Conservation (phyloP, 1,284 basidiomycete genomes). For the Leccinum pachyderme region DNA sequence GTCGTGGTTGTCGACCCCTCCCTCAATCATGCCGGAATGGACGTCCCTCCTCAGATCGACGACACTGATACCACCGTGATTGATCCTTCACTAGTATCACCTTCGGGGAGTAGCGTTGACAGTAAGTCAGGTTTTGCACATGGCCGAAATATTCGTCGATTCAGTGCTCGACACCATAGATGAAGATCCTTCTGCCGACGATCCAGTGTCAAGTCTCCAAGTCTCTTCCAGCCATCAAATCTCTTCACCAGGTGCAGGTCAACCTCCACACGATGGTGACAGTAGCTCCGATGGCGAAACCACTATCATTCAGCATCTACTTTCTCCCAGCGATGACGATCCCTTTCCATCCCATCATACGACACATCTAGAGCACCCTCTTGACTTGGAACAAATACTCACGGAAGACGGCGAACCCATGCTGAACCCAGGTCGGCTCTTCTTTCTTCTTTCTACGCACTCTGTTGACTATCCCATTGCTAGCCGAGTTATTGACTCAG, state of each 20-base stretch:
- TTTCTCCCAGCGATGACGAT: conserved; percentile 21
- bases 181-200: conserved; percentile 16
- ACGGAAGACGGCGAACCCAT: conserved; percentile 64
- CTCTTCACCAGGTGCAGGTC: conserved; percentile 12
- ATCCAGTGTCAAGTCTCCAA: conserved; percentile 4
- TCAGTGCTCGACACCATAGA: conserved; percentile 26
- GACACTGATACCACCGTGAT: conserved; percentile 33
- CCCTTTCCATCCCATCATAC: conserved; percentile 23
- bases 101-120: conserved; percentile 14
- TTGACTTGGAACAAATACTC: conserved; percentile 50
- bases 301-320: conserved; percentile 15
- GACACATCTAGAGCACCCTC: conserved; percentile 26
- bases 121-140: conserved; percentile 18
- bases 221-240: conserved; percentile 8
- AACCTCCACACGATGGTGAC: conserved; percentile 8
- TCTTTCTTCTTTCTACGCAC: neutral
- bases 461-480: conserved; percentile 3
- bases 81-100: conserved; percentile 40
- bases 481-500: conserved; percentile 64
- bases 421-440: conserved; percentile 59
- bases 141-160: conserved; percentile 26
- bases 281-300: conserved; percentile 18
- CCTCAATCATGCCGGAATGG: conserved; percentile 16
- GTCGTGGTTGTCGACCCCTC: conserved; percentile 28
- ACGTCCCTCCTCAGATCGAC: conserved; percentile 16